phyloP scores from a whole-genome alignment of 306 rosid genomes.

The Coriaria nepalensis region DNA sequence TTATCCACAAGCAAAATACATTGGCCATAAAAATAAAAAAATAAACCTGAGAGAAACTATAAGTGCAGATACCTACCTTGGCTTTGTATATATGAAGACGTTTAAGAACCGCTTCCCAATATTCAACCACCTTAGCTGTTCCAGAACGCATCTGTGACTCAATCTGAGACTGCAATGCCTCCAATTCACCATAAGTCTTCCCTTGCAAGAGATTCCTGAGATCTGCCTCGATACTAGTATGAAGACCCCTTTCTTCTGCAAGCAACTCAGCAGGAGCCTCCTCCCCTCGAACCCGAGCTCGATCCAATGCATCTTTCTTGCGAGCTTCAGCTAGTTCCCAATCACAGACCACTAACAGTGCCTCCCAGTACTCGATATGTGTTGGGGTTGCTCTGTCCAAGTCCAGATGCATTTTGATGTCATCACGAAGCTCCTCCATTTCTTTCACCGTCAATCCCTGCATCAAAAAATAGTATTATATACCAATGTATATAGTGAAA shows the following conservation, averaged over 20 bases:
- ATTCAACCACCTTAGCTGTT: conserved; percentile 87
- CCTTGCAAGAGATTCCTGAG: conserved; percentile 65
- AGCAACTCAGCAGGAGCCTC: conserved; percentile 90
- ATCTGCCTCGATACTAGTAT: conserved; percentile 74
- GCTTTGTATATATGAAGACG: conserved; percentile 87
- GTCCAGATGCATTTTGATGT: conserved; percentile 97
- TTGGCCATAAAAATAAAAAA: neutral
- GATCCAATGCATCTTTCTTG: conserved; percentile 79
- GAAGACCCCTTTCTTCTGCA: conserved; percentile 97
- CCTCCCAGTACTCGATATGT: conserved; percentile 96
- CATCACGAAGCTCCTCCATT: conserved; percentile 91
- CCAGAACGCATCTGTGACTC: conserved; percentile 91
- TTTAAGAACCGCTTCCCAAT: conserved; percentile 86
- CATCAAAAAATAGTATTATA: conserved; percentile 14
- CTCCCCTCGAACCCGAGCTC: conserved; percentile 98
- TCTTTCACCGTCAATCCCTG: conserved; percentile 96
- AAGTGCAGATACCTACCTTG: conserved; percentile 41
- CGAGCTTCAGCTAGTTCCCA: conserved; percentile 95
- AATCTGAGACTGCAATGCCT: conserved; percentile 55
- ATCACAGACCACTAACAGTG: conserved; percentile 80
- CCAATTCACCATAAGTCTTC: conserved; percentile 59
- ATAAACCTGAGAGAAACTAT: conserved; percentile 6
- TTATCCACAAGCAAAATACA: neutral
- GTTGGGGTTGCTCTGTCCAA: conserved; percentile 88
- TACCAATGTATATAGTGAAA: conserved; percentile 12